Percentiles rank a stretch among this genome's conserved stretches.
Conservation (phyloP, 2,329 filamentous ascomycete genomes). For the Verticillium klebahnii region DNA sequence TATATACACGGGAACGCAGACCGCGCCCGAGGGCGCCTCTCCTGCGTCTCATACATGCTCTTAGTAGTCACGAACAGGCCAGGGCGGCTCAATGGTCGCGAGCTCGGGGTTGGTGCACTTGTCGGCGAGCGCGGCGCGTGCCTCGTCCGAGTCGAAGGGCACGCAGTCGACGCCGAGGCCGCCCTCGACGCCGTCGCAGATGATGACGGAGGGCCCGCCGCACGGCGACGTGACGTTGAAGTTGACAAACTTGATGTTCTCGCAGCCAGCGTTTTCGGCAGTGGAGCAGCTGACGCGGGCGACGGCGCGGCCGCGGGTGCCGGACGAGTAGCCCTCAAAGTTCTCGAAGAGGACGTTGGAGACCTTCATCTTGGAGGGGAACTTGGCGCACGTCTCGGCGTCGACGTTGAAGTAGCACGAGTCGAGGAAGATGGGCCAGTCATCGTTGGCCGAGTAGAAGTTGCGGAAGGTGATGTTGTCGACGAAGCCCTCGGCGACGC, state of each 20-base stretch:
- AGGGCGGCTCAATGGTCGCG: conserved; percentile 15
- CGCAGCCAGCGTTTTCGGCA: conserved; percentile 47
- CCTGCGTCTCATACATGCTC: neutral
- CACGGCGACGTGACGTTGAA: conserved; percentile 50
- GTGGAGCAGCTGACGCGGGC: conserved; percentile 50
- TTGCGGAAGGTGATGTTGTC: conserved; percentile 58
- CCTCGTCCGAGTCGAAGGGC: conserved; percentile 26
- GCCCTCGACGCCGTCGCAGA: conserved; percentile 43
- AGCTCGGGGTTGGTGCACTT: conserved; percentile 20
- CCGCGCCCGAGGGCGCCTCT: too few species aligned
- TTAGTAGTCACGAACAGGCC: conserved; percentile 5
- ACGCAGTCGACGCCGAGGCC: conserved; percentile 28
- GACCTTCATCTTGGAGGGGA: conserved; percentile 49
- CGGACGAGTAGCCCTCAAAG: conserved; percentile 49
- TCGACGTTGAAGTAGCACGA: conserved; percentile 47
- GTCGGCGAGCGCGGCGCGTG: conserved; percentile 22
- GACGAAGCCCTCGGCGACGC: conserved; percentile 53
- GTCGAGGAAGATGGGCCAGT: conserved; percentile 55
- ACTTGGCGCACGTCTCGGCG: conserved; percentile 53
- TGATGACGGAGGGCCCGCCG: conserved; percentile 34
- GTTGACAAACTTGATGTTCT: conserved; percentile 47
- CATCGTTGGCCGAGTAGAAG: conserved; percentile 52
- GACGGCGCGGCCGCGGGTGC: conserved; percentile 47
- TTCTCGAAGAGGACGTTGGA: conserved; percentile 54
- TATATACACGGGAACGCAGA: neutral